Percentiles rank a stretch among this genome's conserved stretches.
These are phyloP conservation scores for Multifurca ochricompacta DNA, from an alignment of 768 basidiomycete species.

Conservation along the genomic window DNA sequence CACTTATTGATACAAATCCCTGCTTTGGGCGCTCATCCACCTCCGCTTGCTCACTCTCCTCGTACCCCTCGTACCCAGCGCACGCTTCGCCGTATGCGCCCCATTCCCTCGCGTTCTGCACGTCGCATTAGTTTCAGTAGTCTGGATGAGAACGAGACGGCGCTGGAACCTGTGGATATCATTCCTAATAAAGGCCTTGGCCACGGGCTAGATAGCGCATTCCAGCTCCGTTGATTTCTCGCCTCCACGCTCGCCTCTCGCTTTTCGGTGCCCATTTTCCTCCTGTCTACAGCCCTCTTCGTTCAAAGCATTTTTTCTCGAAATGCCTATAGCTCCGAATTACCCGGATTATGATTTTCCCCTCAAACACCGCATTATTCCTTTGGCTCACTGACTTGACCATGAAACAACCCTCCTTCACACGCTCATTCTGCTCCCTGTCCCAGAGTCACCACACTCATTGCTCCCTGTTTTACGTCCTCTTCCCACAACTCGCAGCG, in stretches of 20 bases:
- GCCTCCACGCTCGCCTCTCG: not conserved
- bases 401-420: constrained; percentile 9
- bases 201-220: constrained; percentile 57
- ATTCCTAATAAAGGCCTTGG: constrained; percentile 28
- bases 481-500: not conserved
- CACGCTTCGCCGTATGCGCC: constrained; percentile 19
- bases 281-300: no score
- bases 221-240: constrained; percentile 46
- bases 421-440: constrained; percentile 12
- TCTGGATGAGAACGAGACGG: constrained; percentile 7
- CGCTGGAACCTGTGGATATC: constrained; percentile 19
- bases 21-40: constrained; percentile 31
- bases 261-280: not conserved
- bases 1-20: constrained; percentile 24
- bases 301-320: not conserved
- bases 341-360: not conserved
- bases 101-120: constrained; percentile 17
- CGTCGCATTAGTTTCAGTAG: constrained; percentile 21
- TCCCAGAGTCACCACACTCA: constrained; percentile 14
- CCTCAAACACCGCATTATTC: constrained; percentile 5
- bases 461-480: constrained; percentile 9
- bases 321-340: not conserved
- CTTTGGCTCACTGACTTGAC: constrained; percentile 6
- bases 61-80: constrained; percentile 46
- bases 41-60: constrained; percentile 54